Base-by-base conservation (phyloP, 1,284 basidiomycete genomes). In the Phylloboletellus chloephorus region DNA sequence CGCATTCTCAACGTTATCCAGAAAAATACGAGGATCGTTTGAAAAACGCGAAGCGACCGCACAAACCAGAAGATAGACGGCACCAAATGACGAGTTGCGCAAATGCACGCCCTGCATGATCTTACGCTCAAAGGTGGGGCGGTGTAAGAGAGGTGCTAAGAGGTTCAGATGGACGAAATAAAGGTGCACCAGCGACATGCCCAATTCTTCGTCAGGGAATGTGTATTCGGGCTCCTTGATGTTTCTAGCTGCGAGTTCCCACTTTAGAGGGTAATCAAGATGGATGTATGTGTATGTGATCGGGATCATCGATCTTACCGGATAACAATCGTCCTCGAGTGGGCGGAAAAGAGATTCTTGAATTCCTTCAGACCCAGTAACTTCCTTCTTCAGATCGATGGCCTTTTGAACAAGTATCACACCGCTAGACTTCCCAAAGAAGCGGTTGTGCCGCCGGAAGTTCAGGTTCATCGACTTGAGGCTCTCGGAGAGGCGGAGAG, bases 141-240 rank as follows among this genome's bases (percentile, higher is more conserved):
- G 76, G 57, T 94, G 90, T 3, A 95, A 65, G n/a, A 93, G 66
- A 4, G 88, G 87, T 21, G 77, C 63, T 49, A 78, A 72, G 3
- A 63, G 52, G 56, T 91, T 88, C 50, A 77, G 60, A 34, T 76
- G 57, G 1, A 52, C 50, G 55, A 93, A 94, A 57, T 82, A 93
- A 7, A 78, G 66, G 17, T 82, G 74, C 48, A 91, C 68, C 20
- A 95, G 74, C 1, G 53, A 53, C 2, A 56, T 50, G 10, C 82
- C 71, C 7, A 94, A 68, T 44, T 88, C 85, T 1, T 67, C 54
- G 0, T 76, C 72, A 0, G 85, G 85, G 49, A 80, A 87, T 13
- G 53, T 48, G 36, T 63, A 63, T 4, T 35, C 25, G 3, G 61
- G 56, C 24, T 50, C 54, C 11, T 34, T 26, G 8, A 50, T 38